Evolutionary conservation across 2,329 filamentous ascomycete species (phyloP).

Genomic region (Fusarium sp.): DNA sequence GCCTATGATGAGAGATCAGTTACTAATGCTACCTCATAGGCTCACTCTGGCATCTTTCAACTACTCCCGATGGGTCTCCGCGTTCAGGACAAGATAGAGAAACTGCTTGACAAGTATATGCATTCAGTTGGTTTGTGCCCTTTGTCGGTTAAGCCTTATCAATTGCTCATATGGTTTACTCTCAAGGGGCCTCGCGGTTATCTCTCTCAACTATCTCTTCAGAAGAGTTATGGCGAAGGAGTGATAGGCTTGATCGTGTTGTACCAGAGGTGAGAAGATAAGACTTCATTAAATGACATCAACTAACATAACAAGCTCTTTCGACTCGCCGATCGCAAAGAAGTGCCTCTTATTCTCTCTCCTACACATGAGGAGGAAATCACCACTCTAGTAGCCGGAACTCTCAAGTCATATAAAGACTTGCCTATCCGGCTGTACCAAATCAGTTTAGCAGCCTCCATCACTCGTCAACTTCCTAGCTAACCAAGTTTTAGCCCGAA

Average conservation of each 20-base stretch:
- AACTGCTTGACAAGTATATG: conserved; percentile 92
- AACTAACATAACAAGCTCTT: conserved; percentile 73
- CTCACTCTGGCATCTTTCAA: conserved; percentile 92
- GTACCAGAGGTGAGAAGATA: conserved; percentile 73
- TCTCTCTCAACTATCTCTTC: conserved; percentile 88
- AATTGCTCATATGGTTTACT: conserved; percentile 23
- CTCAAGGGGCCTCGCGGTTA: conserved; percentile 79
- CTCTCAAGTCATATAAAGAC: conserved; percentile 85
- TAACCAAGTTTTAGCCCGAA: conserved; percentile 71
- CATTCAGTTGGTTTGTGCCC: conserved; percentile 68
- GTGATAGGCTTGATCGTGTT: conserved; percentile 81
- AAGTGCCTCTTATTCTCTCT: conserved; percentile 79
- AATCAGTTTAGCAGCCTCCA: conserved; percentile 68
- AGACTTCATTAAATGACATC: background rate
- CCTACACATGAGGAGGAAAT: conserved; percentile 99
- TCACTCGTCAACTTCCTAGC: background rate
- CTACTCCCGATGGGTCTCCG: conserved; percentile 87
- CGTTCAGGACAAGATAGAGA: conserved; percentile 89
- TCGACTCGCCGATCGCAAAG: conserved; percentile 82
- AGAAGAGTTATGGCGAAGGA: conserved; percentile 84
- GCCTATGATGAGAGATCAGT: conserved; percentile 1
- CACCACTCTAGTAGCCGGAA: conserved; percentile 79
- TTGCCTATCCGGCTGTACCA: conserved; percentile 91
- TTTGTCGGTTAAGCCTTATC: background rate
- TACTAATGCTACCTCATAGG: conserved; percentile 57